Evolutionary conservation across 1,284 basidiomycete genomes (phyloP).

Genomic region (Ustilago cynodontis): DNA sequence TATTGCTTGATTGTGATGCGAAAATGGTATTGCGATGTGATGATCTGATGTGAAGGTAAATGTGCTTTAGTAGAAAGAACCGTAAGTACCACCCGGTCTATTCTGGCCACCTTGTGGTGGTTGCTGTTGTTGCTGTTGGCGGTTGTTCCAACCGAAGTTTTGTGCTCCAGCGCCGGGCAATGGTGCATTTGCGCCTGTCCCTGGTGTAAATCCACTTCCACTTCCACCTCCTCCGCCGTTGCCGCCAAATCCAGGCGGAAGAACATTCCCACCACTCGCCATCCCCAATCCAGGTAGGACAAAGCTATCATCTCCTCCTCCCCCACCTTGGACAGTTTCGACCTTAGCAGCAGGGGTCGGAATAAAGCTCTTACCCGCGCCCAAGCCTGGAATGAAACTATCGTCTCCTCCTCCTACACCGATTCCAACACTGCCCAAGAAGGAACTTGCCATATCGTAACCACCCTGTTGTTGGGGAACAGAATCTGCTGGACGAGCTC

Average conservation of each 20-base stretch:
- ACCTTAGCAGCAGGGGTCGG: slow-evolving; percentile 3
- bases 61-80: slow-evolving; percentile 33
- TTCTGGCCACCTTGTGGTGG: background rate
- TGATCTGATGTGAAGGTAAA: background rate
- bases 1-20: too few relatives aligned
- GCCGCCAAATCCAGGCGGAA: background rate
- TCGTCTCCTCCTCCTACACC: slow-evolving; percentile 19
- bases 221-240: background rate
- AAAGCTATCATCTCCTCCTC: slow-evolving; percentile 19
- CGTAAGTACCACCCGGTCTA: slow-evolving; percentile 43
- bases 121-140: slow-evolving; percentile 13
- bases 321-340: background rate
- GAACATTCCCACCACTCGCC: background rate
- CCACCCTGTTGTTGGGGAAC: background rate
- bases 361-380: slow-evolving; percentile 19
- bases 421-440: background rate
- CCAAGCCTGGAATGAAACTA: slow-evolving; percentile 44
- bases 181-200: slow-evolving; percentile 32
- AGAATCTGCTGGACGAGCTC: slow-evolving; percentile 79
- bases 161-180: slow-evolving; percentile 7
- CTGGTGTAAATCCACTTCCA: slow-evolving; percentile 17
- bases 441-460: slow-evolving; percentile 7
- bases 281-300: slow-evolving; percentile 34
- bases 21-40: background rate
- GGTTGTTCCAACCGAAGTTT: slow-evolving; percentile 21